Evolutionary conservation across 257 asterid species (phyloP), one percentile per base, ranked within the genome.

Genomic region (Penstemon eatonii): DNA sequence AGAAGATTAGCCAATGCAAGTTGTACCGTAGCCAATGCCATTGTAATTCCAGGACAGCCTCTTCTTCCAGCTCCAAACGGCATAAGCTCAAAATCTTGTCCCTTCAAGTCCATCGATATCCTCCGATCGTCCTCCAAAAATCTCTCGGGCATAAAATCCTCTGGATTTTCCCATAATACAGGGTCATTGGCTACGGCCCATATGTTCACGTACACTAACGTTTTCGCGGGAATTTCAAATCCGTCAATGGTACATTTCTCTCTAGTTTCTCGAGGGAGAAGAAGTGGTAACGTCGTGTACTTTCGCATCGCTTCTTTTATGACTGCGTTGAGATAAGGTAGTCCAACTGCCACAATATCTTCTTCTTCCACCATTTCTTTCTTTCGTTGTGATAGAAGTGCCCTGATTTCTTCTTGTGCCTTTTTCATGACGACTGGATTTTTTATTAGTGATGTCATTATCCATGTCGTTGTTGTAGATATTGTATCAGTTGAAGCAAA

Each of bases 11-110:
- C 80, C 3, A 75, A 7, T 3, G 64, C 75, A 5, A 63, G 56
- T 52, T 68, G 71, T n/a, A 72, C 52, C 1, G 65, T 45, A 0
- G 62, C 74, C 19, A 75, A 4, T 37, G 72, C 80, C 40, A 79
- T 40, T 9, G 71, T 33, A 11, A 67, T 60, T 42, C 83, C 80
- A 9, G 80, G 75, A 45, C 83, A 79, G 10, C 65, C 67, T 53
- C 83, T 58, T 10, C 80, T 58, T 4, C 80, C 80, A 1, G 70
- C 67, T 13, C 83, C 83, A 39, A 79, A 79, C 18, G 80, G 83
- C 11, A 71, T 52, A 7, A 59, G 25, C 33, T 64, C 59, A 3
- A 68, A 72, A 65, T 75, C 42, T 1, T 55, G 56, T 6, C 73
- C 78, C 13, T 7, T 10, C 9, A 44, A 15, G 11, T 74, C 78